A percentile compares a stretch with the other conserved stretches of the same genome.
Evolutionary conservation across 768 basidiomycete species (phyloP).

Genomic region (Boletus insuetus): DNA sequence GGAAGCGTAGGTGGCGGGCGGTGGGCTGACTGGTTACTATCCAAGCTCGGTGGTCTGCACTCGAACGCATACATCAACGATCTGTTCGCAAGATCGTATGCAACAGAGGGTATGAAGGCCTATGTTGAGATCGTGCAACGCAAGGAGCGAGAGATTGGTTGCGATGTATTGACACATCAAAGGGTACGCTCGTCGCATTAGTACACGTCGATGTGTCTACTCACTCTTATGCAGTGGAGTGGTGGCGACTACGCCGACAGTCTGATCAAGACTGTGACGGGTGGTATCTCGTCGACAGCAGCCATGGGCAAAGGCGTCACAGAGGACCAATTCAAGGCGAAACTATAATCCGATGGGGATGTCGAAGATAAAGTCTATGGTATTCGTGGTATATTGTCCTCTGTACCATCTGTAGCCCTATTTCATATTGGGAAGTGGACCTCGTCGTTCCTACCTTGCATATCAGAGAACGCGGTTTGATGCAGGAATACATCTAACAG

Average conservation of each 20-base stretch:
- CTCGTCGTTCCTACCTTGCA: not conserved
- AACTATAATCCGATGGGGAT: constrained; percentile 34
- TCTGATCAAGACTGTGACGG: constrained; percentile 93
- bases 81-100: constrained; percentile 82
- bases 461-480: not conserved
- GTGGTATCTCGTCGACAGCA: constrained; percentile 94
- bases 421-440: not conserved
- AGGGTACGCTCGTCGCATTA: constrained; percentile 52
- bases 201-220: constrained; percentile 8
- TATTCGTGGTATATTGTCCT: constrained; percentile 1
- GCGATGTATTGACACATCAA: constrained; percentile 97
- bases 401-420: constrained; percentile 4
- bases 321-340: constrained; percentile 74
- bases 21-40: constrained; percentile 6
- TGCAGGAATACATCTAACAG: not conserved
- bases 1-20: not conserved
- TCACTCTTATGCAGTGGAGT: constrained; percentile 64
- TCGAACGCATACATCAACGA: constrained; percentile 98
- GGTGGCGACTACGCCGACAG: constrained; percentile 93
- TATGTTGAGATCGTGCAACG: constrained; percentile 95
- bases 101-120: constrained; percentile 97
- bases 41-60: constrained; percentile 90
- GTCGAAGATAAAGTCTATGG: not conserved
- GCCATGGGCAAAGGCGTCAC: constrained; percentile 99
- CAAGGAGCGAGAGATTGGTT: constrained; percentile 88